Percentiles rank a stretch among this genome's conserved stretches.
phyloP scores from a whole-genome alignment of 305 asterid species.

The Lippia alba region DNA sequence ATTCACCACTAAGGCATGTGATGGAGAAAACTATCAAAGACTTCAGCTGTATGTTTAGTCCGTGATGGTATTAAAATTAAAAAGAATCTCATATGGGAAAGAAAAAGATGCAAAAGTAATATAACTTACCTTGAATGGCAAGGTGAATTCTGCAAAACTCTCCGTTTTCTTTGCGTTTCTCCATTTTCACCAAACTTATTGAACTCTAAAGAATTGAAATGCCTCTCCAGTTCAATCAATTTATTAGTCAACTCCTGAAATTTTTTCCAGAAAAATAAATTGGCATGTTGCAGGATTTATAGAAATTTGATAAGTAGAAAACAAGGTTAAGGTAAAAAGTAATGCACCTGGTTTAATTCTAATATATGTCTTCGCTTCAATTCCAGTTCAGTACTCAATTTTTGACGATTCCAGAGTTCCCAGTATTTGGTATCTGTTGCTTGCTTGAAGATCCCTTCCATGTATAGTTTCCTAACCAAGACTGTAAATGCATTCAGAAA shows the following conservation, averaged over 20 bases:
- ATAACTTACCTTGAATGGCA: conserved; percentile 76
- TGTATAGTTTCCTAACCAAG: conserved; percentile 76
- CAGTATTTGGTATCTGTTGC: conserved; percentile 80
- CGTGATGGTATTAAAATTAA: background rate
- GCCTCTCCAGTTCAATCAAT: conserved; percentile 91
- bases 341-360: conserved; percentile 72
- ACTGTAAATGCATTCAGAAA: conserved; percentile 51
- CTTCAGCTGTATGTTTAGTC: background rate
- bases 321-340: conserved; percentile 29
- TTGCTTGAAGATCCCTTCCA: conserved; percentile 88
- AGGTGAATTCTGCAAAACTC: conserved; percentile 48
- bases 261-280: conserved; percentile 21
- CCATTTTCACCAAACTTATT: conserved; percentile 73
- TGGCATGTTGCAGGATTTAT: conserved; percentile 30
- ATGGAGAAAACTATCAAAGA: conserved; percentile 7
- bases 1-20: conserved; percentile 21
- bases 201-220: conserved; percentile 83
- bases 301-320: conserved; percentile 23
- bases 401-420: conserved; percentile 94
- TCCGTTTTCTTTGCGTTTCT: conserved; percentile 50
- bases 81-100: conserved; percentile 13
- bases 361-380: conserved; percentile 67
- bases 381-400: conserved; percentile 85
- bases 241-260: conserved; percentile 75
- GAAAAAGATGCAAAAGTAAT: conserved; percentile 16